Evolutionary conservation across 495 filamentous ascomycete genomes (phyloP).

Genomic region (Podospora pseudopauciseta): DNA sequence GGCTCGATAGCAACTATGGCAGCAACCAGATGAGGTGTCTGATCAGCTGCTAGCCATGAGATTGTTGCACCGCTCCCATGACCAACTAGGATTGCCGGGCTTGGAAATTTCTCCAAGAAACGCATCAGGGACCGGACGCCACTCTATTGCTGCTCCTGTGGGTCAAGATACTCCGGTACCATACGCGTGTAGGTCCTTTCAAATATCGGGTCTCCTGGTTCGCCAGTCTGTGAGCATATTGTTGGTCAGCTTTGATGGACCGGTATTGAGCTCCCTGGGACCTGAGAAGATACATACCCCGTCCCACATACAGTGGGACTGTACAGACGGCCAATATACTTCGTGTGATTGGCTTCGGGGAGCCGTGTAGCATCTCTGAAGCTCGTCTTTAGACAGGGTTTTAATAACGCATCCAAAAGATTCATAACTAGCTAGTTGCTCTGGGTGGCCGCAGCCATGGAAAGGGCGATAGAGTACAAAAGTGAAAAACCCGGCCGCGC

Average conservation of each 20-base stretch:
- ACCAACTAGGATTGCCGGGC: conserved; percentile 44
- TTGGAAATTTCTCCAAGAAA: conserved; percentile 41
- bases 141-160: conserved; percentile 38
- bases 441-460: too few relatives aligned
- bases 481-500: too few relatives aligned
- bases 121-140: conserved; percentile 38
- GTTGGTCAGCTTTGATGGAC: not conserved
- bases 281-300: too few relatives aligned
- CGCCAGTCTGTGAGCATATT: conserved; percentile 27
- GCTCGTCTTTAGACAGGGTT: too few relatives aligned
- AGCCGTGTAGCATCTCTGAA: too few relatives aligned
- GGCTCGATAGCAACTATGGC: conserved; percentile 54
- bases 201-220: conserved; percentile 48
- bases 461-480: too few relatives aligned
- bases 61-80: conserved; percentile 54
- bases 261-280: too few relatives aligned
- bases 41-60: conserved; percentile 49
- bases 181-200: not conserved
- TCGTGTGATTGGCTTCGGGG: too few relatives aligned
- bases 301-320: not conserved
- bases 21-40: conserved; percentile 43
- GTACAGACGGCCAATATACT: not conserved
- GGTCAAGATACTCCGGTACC: conserved; percentile 23
- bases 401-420: too few relatives aligned
- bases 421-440: too few relatives aligned